These are phyloP conservation scores for Aspergillus neoniger DNA, from an alignment of 2,329 filamentous ascomycete species.

Conservation along the genomic window DNA sequence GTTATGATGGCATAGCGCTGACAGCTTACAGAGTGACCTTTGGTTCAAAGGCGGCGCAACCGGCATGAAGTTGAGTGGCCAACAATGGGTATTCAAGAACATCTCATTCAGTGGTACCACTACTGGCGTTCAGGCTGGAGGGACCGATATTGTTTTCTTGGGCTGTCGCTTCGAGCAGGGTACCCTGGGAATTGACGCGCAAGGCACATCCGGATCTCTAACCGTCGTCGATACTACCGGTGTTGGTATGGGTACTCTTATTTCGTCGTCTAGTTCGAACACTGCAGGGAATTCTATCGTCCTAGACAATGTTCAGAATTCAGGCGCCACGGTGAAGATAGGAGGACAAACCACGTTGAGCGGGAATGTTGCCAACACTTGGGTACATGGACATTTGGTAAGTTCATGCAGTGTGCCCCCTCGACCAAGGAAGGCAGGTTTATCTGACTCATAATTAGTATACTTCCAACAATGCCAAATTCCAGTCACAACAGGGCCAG, in stretches of 20 bases:
- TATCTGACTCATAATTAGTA: conserved; percentile 16
- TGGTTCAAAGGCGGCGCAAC: conserved; percentile 32
- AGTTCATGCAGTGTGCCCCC: neutral
- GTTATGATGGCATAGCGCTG: neutral
- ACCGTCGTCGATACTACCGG: conserved; percentile 26
- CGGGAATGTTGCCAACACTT: conserved; percentile 27
- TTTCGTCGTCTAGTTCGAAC: conserved; percentile 28
- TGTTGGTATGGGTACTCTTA: conserved; percentile 17
- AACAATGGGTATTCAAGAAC: conserved; percentile 47
- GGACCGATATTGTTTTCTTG: conserved; percentile 30
- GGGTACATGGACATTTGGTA: conserved; percentile 38
- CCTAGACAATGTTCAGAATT: conserved; percentile 33
- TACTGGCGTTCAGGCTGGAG: conserved; percentile 50
- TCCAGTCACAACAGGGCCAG: conserved; percentile 30
- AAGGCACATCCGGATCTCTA: conserved; percentile 24
- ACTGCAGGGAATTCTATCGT: conserved; percentile 35
- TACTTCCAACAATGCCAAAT: conserved; percentile 17
- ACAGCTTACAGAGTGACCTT: conserved; percentile 25
- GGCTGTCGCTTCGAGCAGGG: conserved; percentile 28
- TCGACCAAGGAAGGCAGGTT: neutral
- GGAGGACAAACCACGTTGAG: conserved; percentile 25
- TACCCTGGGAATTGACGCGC: conserved; percentile 28
- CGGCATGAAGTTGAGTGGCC: conserved; percentile 35
- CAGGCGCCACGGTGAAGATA: conserved; percentile 30
- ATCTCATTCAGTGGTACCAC: conserved; percentile 63